Evolutionary conservation across 495 filamentous ascomycete species (phyloP).

Genomic region (Podospora conica): DNA sequence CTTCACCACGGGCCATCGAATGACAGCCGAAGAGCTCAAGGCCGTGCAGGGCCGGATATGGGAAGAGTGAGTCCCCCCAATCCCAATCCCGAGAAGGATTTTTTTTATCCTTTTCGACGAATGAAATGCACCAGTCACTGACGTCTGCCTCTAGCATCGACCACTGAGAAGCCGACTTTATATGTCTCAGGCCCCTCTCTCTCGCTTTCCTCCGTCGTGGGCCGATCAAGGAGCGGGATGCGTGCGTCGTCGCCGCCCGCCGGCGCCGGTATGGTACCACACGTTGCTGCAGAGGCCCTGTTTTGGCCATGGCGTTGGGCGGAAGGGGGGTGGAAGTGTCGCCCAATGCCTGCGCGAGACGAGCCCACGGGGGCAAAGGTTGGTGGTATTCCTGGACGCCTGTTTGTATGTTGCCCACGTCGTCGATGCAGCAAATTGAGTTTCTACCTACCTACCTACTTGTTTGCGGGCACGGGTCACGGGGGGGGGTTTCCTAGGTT

Average conservation of each 20-base stretch:
- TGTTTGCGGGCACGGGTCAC: too few species aligned
- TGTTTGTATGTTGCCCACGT: neutral
- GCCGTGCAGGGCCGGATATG: slow-evolving; percentile 85
- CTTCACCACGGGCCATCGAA: slow-evolving; percentile 85
- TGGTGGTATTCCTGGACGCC: neutral
- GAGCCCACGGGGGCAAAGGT: neutral
- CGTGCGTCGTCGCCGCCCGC: neutral
- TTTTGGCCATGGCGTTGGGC: too few species aligned
- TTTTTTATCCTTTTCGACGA: too few species aligned
- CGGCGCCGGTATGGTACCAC: neutral
- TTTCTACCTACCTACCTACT: too few species aligned
- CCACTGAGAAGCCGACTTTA: slow-evolving; percentile 9
- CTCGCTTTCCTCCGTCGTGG: neutral
- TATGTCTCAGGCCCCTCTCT: slow-evolving; percentile 3
- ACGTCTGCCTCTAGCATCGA: slow-evolving; percentile 39
- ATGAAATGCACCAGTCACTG: slow-evolving; percentile 21
- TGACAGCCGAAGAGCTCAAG: slow-evolving; percentile 78
- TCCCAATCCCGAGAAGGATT: neutral
- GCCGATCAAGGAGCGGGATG: neutral
- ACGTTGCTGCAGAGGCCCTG: neutral
- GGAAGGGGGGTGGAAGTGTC: neutral
- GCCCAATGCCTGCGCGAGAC: neutral
- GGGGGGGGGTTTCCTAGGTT: neutral
- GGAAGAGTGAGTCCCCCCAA: slow-evolving; percentile 60
- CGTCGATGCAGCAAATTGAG: neutral